phyloP scores from a whole-genome alignment of 176 grass and related monocot species.

The Lolium perenne region DNA sequence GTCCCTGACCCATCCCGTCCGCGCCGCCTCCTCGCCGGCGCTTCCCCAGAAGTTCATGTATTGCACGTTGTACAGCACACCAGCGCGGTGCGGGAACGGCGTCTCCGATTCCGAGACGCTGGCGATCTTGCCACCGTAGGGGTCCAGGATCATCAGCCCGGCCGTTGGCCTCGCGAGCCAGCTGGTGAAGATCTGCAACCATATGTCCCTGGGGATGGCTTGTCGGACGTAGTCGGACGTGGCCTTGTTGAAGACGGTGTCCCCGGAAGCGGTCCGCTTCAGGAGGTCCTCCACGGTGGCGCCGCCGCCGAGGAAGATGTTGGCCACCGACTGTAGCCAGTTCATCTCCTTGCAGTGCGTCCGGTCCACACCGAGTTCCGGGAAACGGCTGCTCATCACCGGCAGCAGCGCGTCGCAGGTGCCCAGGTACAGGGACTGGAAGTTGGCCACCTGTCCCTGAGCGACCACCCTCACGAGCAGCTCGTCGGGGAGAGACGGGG shows the following conservation, averaged over 20 bases:
- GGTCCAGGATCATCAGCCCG: slow-evolving; percentile 7
- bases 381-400: neutral
- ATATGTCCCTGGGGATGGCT: neutral
- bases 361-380: neutral
- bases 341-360: slow-evolving; percentile 14
- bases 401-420: slow-evolving; percentile 11
- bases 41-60: neutral
- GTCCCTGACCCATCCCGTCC: neutral
- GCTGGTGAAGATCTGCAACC: neutral
- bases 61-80: neutral
- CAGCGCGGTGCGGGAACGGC: neutral
- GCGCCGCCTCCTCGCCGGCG: neutral
- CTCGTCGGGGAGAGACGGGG: neutral
- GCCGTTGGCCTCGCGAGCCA: neutral
- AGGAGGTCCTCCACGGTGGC: slow-evolving; percentile 15
- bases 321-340: neutral
- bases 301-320: neutral
- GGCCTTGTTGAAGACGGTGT: neutral
- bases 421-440: slow-evolving; percentile 23
- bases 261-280: neutral
- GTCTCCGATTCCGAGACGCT: neutral
- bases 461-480: neutral
- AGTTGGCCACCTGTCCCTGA: neutral
- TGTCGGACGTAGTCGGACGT: slow-evolving; percentile 14
- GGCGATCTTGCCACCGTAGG: neutral